Evolutionary conservation across 345 rosid genomes (phyloP), one percentile per base, ranked within the genome.

Genomic region (Pugionium dolabratum): DNA sequence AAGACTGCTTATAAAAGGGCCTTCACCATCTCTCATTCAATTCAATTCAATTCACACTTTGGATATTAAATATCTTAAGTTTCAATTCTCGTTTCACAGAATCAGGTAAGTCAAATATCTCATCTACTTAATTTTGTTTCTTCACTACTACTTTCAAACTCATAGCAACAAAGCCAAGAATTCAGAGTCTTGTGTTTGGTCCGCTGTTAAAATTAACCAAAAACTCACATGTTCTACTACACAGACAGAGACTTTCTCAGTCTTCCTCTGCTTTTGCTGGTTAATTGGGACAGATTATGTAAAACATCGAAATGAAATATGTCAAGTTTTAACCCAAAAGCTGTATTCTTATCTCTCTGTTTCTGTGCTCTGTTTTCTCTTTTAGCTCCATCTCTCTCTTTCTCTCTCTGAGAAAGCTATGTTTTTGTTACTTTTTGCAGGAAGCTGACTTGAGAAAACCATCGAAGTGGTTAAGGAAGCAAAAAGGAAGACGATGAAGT

Each of bases 401-500:
- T 49, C 39, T 35, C 30, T 9, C 29, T 25, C 66, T 69, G 37
- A 67, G 6, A 54, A 44, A 54, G 8, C 3, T 56, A 3, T 31
- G n/a, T 31, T 4, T 60, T 18, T 29, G 9, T 9, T 5, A 7
- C 1, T 9, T 0, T 40, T 33, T 64, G 64, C 10, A 73, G 71
- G 62, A 51, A 59, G 35, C 53, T 41, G 40, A 35, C 6, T 50
- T 25, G 39, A 33, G 18, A 18, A 18, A 18, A 18, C 18, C 18
- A 18, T 18, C 18, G 18, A 18, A 18, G 18, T 18, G 18, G 18
- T 18, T 18, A 18, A 18, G 18, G 18, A 18, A 18, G 18, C 0
- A 18, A 18, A 0, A 18, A 18, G 18, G 18, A 18, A 56, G 63
- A 66, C 72, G 72, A 78, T 78, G 88, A 81, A 83, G 81, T 78